Conservation (phyloP, 352 stramenopile genomes). For the Phytopythium cucurbitacearum region DNA sequence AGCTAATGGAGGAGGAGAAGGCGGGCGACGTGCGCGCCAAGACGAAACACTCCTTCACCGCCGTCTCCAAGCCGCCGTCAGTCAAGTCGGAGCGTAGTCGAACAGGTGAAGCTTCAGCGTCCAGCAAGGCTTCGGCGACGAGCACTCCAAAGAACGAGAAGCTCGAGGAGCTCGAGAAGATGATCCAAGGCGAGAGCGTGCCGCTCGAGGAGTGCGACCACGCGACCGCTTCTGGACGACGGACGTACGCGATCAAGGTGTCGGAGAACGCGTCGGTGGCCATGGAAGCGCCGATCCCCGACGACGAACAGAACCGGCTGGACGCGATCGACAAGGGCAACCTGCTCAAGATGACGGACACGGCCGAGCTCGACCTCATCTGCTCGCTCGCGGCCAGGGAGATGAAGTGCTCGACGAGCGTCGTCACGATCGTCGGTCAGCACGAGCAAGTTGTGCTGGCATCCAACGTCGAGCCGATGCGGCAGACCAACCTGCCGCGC, state of each 20-base stretch:
- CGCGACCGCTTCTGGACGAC: conserved; percentile 16
- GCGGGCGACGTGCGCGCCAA: conserved; percentile 15
- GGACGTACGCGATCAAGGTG: conserved; percentile 39
- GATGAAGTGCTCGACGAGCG: conserved; percentile 43
- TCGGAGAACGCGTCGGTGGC: conserved; percentile 9
- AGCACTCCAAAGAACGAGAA: conserved; percentile 16
- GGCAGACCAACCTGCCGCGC: conserved; percentile 15
- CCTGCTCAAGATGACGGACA: conserved; percentile 36
- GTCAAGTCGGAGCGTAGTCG: neutral
- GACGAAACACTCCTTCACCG: conserved; percentile 3
- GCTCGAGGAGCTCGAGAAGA: conserved; percentile 14
- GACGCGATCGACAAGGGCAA: conserved; percentile 30
- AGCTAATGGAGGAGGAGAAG: conserved; percentile 44
- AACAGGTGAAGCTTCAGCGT: too few relatives aligned
- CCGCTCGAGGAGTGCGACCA: conserved; percentile 30
- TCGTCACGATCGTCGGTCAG: conserved; percentile 56
- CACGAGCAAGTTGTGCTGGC: conserved; percentile 39
- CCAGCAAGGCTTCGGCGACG: neutral
- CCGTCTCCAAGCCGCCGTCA: neutral
- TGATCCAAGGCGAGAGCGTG: conserved; percentile 15
- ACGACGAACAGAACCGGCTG: conserved; percentile 34
- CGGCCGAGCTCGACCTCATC: conserved; percentile 56
- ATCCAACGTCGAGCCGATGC: conserved; percentile 17
- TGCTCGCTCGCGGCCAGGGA: conserved; percentile 52
- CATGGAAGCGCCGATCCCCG: conserved; percentile 26